Evolutionary conservation across 805 yeast genomes (phyloP).

Genomic region (Sporopachydermia lactativora): DNA sequence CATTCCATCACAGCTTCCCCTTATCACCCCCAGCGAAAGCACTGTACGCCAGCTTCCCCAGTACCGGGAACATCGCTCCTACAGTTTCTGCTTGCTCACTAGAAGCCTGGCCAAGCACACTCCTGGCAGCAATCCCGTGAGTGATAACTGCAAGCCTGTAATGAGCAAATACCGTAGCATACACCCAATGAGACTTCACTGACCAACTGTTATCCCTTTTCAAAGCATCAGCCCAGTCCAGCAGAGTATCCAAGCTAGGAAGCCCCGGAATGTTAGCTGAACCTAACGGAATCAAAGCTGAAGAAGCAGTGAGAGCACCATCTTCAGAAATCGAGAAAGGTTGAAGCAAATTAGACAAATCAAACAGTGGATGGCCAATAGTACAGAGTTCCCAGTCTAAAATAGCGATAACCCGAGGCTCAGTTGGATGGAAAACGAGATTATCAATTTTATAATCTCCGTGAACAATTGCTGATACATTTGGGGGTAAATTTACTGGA

Average conservation of each 20-base stretch:
- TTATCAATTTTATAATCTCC: constrained; percentile 57
- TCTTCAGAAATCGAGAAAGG: constrained; percentile 33
- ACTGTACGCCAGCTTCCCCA: constrained; percentile 17
- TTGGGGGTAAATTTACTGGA: constrained; percentile 30
- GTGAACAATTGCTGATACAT: constrained; percentile 33
- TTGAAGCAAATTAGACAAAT: constrained; percentile 42
- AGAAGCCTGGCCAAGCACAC: constrained; percentile 36
- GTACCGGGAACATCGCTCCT: constrained; percentile 19
- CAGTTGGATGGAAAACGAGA: constrained; percentile 42
- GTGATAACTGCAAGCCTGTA: constrained; percentile 40
- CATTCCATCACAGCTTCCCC: no score
- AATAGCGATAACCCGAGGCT: constrained; percentile 35
- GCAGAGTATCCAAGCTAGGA: constrained; percentile 18
- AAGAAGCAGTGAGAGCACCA: constrained; percentile 1
- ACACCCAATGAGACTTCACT: constrained; percentile 28
- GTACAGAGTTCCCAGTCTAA: constrained; percentile 58
- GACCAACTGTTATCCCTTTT: constrained; percentile 14
- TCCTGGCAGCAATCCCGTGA: constrained; percentile 49
- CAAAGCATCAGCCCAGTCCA: constrained; percentile 13
- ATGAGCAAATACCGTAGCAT: constrained; percentile 42
- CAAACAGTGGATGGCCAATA: constrained; percentile 50
- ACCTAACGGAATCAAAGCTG: background rate
- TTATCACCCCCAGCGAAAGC: constrained; percentile 7
- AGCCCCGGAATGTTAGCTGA: background rate
- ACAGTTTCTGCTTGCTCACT: constrained; percentile 33